Evolutionary conservation across 179 eudicot species (phyloP), one percentile per base, ranked within the genome.

Genomic region (Camellia oleifera): DNA sequence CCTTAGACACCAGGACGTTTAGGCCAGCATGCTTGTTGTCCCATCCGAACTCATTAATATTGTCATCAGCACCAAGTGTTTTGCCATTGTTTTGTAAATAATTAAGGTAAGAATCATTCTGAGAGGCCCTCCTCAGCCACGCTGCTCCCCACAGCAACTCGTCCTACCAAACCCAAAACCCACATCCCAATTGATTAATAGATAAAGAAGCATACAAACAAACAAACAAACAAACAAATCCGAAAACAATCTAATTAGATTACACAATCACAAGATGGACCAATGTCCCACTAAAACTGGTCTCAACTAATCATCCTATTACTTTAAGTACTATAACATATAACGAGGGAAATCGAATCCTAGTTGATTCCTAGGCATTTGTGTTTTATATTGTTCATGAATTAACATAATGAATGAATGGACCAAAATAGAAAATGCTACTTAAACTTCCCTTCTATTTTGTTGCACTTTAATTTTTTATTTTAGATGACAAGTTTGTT

Each of bases 11-110:
- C 10, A 96, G 90, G 9, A 96, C 96, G 74, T 96, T 94, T 7
- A 96, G 91, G 68, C 98, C 99, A 75, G 98, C 99, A 83, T 96
- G 99, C 82, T 96, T 96, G 75, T 94, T 92, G 80, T 96, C 99
- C 99, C 99, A 94, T 0, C 99, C 98, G 69, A 96, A 96, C 78
- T 96, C 99, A 66, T 95, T 94, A 32, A 82, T 89, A 44, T 89
- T 92, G 74, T 94, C 99, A 44, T 88, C 94, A 14, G 99, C 99
- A 0, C 99, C 99, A 11, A 95, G 89, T 23, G 94, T 94, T 84
- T 95, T 90, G 17, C 84, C 90, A 83, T 95, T 95, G 86, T 88
- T 88, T 83, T 86, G 90, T 77, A 95, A 75, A 82, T 90, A 95
- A 78, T 80, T 85, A 8, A 92, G 90, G 88, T 91, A 95, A 71